phyloP scores from a whole-genome alignment of 1,284 basidiomycete genomes.

The Trichosporon inkin region DNA sequence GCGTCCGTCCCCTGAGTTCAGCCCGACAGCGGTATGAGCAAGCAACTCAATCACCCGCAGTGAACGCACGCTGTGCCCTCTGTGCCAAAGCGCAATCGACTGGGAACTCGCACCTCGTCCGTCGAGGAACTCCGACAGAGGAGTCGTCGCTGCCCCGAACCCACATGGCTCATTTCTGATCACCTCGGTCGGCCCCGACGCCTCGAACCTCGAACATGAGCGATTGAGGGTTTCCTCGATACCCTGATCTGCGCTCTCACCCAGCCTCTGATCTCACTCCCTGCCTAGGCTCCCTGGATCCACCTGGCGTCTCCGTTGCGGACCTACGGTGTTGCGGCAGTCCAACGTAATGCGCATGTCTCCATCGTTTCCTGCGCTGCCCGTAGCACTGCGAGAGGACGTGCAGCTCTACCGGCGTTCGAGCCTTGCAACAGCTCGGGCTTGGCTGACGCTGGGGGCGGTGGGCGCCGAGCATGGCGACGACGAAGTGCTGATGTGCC shows the following conservation, averaged over 20 bases:
- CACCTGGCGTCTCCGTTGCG: not conserved
- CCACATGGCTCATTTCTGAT: not conserved
- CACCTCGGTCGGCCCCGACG: no score
- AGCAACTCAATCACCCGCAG: not conserved
- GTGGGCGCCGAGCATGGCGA: not conserved
- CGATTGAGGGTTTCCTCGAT: not conserved
- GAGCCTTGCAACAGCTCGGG: not conserved
- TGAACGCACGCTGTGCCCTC: not conserved
- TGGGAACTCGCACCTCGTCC: not conserved
- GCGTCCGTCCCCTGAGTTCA: no score
- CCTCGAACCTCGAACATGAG: not conserved
- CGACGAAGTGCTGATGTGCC: no score
- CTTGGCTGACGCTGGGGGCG: not conserved
- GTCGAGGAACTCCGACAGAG: not conserved
- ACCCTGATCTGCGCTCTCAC: not conserved
- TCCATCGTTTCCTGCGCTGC: not conserved
- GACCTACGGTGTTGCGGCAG: not conserved
- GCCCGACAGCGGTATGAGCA: no score
- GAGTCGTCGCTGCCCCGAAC: not conserved
- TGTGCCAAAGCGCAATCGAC: not conserved
- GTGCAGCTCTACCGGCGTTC: not conserved
- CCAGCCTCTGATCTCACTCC: not conserved
- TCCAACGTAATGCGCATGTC: conserved; percentile 1
- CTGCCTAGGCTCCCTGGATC: not conserved
- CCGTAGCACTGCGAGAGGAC: not conserved